phyloP scores from a whole-genome alignment of 306 rosid genomes.

The Lathyrus aphaca region DNA sequence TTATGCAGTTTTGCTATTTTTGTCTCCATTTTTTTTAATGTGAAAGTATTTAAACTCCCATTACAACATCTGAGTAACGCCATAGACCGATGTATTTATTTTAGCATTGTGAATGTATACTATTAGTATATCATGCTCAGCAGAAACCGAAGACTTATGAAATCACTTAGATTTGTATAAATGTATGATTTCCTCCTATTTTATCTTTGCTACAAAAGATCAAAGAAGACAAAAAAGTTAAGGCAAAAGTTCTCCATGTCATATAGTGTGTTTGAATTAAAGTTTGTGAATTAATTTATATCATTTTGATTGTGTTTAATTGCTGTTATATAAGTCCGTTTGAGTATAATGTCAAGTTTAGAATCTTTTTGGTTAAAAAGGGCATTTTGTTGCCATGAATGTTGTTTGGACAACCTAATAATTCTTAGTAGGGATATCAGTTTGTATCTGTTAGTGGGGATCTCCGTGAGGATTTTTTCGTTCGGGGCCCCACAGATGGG shows the following conservation, averaged over 20 bases:
- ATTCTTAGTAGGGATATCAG: too few species aligned
- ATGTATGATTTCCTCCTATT: background rate
- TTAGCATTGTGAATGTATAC: slow-evolving; percentile 3
- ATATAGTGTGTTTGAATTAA: background rate
- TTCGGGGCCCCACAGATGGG: too few species aligned
- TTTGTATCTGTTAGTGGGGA: too few species aligned
- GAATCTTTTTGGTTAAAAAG: background rate
- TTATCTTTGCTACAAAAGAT: background rate
- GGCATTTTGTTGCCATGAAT: background rate
- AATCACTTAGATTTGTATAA: background rate
- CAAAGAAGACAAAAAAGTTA: background rate
- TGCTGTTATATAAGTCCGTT: background rate
- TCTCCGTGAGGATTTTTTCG: too few species aligned
- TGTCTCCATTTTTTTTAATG: slow-evolving; percentile 34
- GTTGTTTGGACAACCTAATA: background rate
- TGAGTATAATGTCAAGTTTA: background rate
- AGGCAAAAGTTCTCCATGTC: background rate
- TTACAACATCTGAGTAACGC: slow-evolving; percentile 12
- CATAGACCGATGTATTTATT: slow-evolving; percentile 34
- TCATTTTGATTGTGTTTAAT: background rate
- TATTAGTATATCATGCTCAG: background rate
- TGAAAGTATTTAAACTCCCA: slow-evolving; percentile 37
- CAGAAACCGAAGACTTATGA: background rate
- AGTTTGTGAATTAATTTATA: background rate
- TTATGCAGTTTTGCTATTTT: slow-evolving; percentile 23